A percentile compares a stretch with the other conserved stretches of the same genome.
These are phyloP conservation scores for Taphrina betulina DNA, from an alignment of 1,139 yeast genomes.

Conservation along the genomic window DNA sequence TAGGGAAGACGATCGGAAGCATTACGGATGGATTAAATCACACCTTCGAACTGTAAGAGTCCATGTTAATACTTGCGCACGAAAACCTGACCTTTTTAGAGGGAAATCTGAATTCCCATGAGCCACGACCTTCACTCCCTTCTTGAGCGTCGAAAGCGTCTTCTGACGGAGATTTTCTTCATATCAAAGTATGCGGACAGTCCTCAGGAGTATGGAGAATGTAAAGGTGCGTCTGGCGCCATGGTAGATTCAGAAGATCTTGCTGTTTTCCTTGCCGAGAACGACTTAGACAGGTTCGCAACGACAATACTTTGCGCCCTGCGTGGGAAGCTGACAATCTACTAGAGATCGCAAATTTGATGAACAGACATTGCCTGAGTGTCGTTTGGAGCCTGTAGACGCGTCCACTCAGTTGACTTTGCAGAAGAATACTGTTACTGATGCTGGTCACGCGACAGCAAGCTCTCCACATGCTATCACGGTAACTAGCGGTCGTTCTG, in stretches of 20 bases:
- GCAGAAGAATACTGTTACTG: background rate
- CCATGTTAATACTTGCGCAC: too few species aligned
- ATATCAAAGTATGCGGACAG: conserved; percentile 22
- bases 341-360: conserved; percentile 37
- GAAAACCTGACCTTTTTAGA: background rate
- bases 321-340: conserved; percentile 14
- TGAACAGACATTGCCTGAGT: conserved; percentile 36
- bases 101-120: background rate
- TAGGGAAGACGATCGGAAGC: too few species aligned
- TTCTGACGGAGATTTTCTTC: conserved; percentile 29
- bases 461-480: background rate
- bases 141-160: conserved; percentile 27
- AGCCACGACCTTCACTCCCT: conserved; percentile 19
- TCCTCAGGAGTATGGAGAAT: conserved; percentile 16
- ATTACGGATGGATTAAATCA: background rate
- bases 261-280: conserved; percentile 20
- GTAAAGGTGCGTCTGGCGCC: conserved; percentile 8
- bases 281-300: conserved; percentile 15
- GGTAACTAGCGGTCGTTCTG: background rate
- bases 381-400: conserved; percentile 16
- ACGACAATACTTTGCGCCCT: background rate
- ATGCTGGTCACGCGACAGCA: background rate
- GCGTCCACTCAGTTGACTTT: background rate
- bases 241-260: conserved; percentile 23
- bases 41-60: background rate